Conservation (phyloP, 495 filamentous ascomycete genomes). For the Delitschia confertaspora region DNA sequence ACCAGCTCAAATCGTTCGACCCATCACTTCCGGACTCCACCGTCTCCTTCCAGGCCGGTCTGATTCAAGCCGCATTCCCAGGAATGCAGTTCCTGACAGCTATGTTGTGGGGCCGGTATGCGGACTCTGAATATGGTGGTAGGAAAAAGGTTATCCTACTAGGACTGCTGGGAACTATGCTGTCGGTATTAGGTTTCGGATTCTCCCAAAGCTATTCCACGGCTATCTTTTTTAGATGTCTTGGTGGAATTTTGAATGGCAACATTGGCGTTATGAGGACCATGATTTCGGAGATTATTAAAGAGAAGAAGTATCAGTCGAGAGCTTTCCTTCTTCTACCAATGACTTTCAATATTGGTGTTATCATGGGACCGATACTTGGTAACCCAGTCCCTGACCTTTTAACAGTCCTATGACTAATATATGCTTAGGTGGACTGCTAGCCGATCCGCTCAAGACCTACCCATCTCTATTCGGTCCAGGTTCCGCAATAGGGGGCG, state of each 20-base stretch:
- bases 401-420: neutral
- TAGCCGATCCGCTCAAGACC: constrained; percentile 61
- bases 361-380: constrained; percentile 54
- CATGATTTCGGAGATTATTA: constrained; percentile 71
- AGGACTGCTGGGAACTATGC: constrained; percentile 60
- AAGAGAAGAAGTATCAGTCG: constrained; percentile 58
- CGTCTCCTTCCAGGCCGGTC: constrained; percentile 68
- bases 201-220: constrained; percentile 63
- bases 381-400: constrained; percentile 11
- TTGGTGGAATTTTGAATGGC: constrained; percentile 67
- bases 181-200: constrained; percentile 71
- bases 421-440: constrained; percentile 56
- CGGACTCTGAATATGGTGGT: constrained; percentile 61
- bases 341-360: constrained; percentile 72
- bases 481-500: constrained; percentile 40
- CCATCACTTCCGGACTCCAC: constrained; percentile 32
- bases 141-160: constrained; percentile 71
- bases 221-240: constrained; percentile 61
- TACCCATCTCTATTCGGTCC: constrained; percentile 59
- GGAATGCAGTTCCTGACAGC: constrained; percentile 77
- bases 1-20: constrained; percentile 47
- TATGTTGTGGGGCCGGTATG: constrained; percentile 73
- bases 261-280: constrained; percentile 76
- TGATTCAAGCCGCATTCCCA: constrained; percentile 71
- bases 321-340: constrained; percentile 74